Evolutionary conservation across 768 basidiomycete species (phyloP).

Genomic region (Tricholoma flavovirens): DNA sequence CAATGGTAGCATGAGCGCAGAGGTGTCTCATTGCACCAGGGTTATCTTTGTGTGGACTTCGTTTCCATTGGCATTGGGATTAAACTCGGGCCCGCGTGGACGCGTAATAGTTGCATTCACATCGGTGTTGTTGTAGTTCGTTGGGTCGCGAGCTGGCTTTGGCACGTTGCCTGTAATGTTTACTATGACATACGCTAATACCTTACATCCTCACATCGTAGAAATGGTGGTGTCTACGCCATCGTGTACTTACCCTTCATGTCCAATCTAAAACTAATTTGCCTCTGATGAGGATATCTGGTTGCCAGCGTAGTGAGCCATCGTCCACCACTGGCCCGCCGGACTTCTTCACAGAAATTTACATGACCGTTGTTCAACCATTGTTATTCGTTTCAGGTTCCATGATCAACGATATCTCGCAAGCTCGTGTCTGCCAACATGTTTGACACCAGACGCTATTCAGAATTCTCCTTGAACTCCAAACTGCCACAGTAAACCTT

Average conservation of each 20-base stretch:
- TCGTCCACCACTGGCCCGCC: no score
- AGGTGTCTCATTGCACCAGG: not conserved
- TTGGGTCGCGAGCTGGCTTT: not conserved
- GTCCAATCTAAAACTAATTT: not conserved
- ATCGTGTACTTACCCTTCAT: not conserved
- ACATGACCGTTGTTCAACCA: no score
- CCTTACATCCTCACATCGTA: not conserved
- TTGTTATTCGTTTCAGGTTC: no score
- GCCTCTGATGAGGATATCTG: no score
- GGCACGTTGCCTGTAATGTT: not conserved
- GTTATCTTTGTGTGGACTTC: not conserved
- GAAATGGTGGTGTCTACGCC: not conserved
- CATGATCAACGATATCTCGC: no score
- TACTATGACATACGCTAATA: not conserved
- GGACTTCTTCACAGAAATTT: no score
- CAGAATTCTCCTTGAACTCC: no score
- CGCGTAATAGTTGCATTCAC: not conserved
- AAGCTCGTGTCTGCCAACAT: no score
- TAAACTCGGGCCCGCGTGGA: not conserved
- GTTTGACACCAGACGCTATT: no score
- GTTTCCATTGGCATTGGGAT: not conserved
- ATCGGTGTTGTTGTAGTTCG: not conserved
- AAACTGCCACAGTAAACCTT: no score
- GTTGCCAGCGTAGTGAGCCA: no score
- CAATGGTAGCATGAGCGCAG: conserved; percentile 24